Evolutionary conservation across 306 rosid genomes (phyloP), one percentile per base, ranked within the genome.

Genomic region (Vigna hirtella): DNA sequence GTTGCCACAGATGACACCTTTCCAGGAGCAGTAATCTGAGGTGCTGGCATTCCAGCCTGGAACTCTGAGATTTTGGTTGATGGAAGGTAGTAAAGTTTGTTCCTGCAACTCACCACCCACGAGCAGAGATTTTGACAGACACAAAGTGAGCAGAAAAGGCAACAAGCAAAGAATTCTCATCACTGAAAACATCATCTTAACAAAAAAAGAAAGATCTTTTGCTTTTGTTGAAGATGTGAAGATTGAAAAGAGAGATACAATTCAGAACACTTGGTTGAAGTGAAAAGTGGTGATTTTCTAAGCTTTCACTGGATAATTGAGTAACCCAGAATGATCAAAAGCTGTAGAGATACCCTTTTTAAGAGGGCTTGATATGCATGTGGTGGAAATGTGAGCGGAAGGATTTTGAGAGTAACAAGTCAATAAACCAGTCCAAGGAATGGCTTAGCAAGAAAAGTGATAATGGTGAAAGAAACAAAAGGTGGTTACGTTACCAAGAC

Each of bases 1-100:
- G 26, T 59, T 3, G 40, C 40, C 66, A 59, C 66, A 59, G 40
- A n/a, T 59, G 66, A 28, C 40, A 59, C 66, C 66, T 11, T 59
- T 3, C 66, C 42, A 59, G 17, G 66, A 59, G 38, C 66, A 61
- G 11, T 61, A 30, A 61, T 61, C 66, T 12, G 20, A 30, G 42
- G 13, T 14, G 43, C 2, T 61, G 42, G 20, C 42, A 61, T 61
- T 30, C 66, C 66, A 30, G 6, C 20, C 40, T 4, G 66, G 8
- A 9, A 59, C 40, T 59, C 32, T 28, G 6, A 59, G 17, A 9
- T 28, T 36, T 26, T 59, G 8, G 17, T 61, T 5, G 18, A 61
- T 12, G 17, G 43, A 8, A 61, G 13, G 18, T 6, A 61, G 34
- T 61, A 16, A 28, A 12, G 43, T 26, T 61, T 61, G 40, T 30